A percentile compares a stretch with the other conserved stretches of the same genome.
These are phyloP conservation scores for Somion occarium DNA, from an alignment of 1,284 basidiomycete genomes.

Conservation along the genomic window DNA sequence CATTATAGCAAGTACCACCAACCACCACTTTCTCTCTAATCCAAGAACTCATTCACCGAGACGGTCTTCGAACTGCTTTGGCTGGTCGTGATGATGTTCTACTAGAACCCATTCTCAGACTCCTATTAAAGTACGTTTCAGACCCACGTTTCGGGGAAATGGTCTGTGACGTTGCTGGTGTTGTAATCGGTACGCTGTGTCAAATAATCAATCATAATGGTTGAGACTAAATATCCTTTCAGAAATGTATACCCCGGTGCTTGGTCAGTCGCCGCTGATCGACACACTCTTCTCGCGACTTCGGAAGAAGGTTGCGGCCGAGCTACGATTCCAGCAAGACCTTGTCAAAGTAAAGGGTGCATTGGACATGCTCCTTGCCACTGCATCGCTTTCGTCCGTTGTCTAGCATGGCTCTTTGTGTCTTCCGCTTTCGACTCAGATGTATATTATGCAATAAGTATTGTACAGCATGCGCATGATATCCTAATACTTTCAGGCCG, in stretches of 20 bases:
- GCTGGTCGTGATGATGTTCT: slow-evolving; percentile 92
- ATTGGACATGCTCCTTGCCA: slow-evolving; percentile 88
- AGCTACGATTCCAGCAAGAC: slow-evolving; percentile 90
- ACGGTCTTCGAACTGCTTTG: slow-evolving; percentile 85
- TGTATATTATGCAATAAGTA: slow-evolving; percentile 12
- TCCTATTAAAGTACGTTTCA: slow-evolving; percentile 82
- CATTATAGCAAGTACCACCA: slow-evolving; percentile 68
- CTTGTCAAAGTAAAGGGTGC: slow-evolving; percentile 83
- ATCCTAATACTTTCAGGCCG: slow-evolving; percentile 13
- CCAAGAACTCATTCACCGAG: slow-evolving; percentile 90
- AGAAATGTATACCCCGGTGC: slow-evolving; percentile 91
- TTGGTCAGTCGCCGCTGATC: slow-evolving; percentile 92
- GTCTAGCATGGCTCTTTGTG: not conserved
- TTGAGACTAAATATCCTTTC: slow-evolving; percentile 11
- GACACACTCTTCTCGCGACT: slow-evolving; percentile 85
- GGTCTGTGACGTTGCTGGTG: slow-evolving; percentile 77
- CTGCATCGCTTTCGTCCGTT: slow-evolving; percentile 40
- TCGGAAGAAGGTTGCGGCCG: slow-evolving; percentile 78
- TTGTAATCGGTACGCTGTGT: slow-evolving; percentile 83
- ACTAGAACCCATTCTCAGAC: slow-evolving; percentile 84
- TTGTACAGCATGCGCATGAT: not conserved
- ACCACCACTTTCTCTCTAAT: slow-evolving; percentile 88
- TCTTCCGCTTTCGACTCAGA: not conserved
- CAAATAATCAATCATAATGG: slow-evolving; percentile 3
- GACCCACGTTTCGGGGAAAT: slow-evolving; percentile 91